Percentiles rank a stretch among this genome's conserved stretches.
phyloP scores from a whole-genome alignment of 805 yeast species.

The Ogataea nitratoaversa region DNA sequence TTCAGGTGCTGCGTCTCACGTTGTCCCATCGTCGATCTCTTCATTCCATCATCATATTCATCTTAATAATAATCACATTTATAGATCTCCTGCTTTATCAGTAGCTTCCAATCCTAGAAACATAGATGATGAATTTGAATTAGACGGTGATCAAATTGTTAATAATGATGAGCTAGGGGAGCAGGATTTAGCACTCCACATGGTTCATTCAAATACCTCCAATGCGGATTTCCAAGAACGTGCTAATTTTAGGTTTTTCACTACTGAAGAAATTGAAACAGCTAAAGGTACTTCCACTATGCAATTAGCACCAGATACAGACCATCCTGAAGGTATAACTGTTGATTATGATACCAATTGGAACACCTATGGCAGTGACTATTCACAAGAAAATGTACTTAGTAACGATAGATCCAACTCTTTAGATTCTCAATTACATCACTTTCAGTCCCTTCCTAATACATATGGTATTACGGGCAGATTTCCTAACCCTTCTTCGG shows the following conservation, averaged over 20 bases:
- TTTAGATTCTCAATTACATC: background rate
- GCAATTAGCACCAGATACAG: conserved; percentile 40
- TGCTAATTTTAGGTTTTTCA: conserved; percentile 71
- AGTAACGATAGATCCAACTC: background rate
- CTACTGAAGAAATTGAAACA: conserved; percentile 73
- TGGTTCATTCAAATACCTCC: conserved; percentile 35
- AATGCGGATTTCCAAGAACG: conserved; percentile 33
- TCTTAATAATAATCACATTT: conserved; percentile 4
- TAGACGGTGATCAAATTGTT: conserved; percentile 1
- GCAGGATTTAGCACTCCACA: conserved; percentile 31
- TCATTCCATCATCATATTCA: conserved; percentile 61
- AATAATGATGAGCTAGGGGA: conserved; percentile 11
- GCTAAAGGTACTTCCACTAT: conserved; percentile 87
- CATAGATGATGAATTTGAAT: conserved; percentile 5
- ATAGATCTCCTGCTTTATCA: conserved; percentile 23
- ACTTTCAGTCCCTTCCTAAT: conserved; percentile 1
- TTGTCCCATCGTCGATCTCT: conserved; percentile 72
- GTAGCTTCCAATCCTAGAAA: conserved; percentile 2
- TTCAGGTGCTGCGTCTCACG: conserved; percentile 73
- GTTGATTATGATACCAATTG: conserved; percentile 74
- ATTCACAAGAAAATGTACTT: conserved; percentile 12
- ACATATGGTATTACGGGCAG: background rate
- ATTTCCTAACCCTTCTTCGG: background rate
- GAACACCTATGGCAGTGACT: conserved; percentile 56
- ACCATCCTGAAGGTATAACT: conserved; percentile 29